phyloP scores from a whole-genome alignment of 129 eudicot genomes.

The Artemisia annua region DNA sequence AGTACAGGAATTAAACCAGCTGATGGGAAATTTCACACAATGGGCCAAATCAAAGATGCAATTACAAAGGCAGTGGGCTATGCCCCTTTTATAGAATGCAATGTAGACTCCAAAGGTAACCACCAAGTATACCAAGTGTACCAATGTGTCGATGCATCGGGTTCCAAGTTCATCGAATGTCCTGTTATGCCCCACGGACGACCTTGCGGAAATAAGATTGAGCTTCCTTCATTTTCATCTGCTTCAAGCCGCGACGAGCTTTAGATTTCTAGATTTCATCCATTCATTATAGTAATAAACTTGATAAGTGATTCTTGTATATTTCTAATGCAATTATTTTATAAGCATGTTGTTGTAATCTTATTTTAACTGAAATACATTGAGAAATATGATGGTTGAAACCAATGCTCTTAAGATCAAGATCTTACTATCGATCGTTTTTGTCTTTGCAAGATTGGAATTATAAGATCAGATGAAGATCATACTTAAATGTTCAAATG shows the following conservation, averaged over 20 bases:
- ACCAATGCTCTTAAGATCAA: no score
- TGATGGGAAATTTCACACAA: conserved; percentile 43
- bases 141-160: conserved; percentile 67
- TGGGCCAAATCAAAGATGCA: conserved; percentile 50
- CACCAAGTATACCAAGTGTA: conserved; percentile 74
- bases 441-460: no score
- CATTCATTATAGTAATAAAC: background rate
- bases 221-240: conserved; percentile 51
- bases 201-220: conserved; percentile 48
- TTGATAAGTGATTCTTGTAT: conserved; percentile 15
- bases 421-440: no score
- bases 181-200: conserved; percentile 67
- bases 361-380: no score
- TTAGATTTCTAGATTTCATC: conserved; percentile 2
- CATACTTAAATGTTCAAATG: no score
- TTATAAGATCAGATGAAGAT: no score
- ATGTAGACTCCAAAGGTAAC: conserved; percentile 52
- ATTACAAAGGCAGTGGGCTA: conserved; percentile 48
- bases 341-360: background rate
- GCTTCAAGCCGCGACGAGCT: conserved; percentile 29
- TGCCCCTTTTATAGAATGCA: conserved; percentile 66
- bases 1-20: conserved; percentile 51
- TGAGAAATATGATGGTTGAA: no score
- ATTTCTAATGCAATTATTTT: conserved; percentile 5
- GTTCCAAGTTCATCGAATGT: conserved; percentile 55